These are phyloP conservation scores for Hypericum androsaemum DNA, from an alignment of 345 rosid species.

Conservation along the genomic window DNA sequence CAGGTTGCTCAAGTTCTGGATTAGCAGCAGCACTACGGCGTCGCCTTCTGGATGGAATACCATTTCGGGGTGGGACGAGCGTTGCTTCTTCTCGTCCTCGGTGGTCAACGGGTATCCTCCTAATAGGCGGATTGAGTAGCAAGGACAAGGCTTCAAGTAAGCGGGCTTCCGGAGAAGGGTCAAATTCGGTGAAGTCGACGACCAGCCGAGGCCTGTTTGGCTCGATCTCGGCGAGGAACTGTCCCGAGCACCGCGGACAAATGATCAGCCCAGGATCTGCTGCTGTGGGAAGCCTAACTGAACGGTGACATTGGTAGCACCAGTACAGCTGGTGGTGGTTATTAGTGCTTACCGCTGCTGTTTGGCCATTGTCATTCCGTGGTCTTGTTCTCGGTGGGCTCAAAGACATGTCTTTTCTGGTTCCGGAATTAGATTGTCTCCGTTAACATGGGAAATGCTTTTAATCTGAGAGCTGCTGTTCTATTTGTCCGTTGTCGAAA, in stretches of 20 bases:
- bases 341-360: constrained; percentile 7
- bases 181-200: constrained; percentile 45
- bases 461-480: too few species aligned
- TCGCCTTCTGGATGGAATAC: background rate
- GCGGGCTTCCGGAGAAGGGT: constrained; percentile 61
- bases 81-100: too few species aligned
- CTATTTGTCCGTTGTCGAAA: too few species aligned
- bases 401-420: constrained; percentile 26
- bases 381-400: constrained; percentile 30
- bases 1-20: background rate
- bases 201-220: constrained; percentile 33
- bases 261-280: constrained; percentile 29
- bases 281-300: constrained; percentile 37
- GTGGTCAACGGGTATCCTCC: constrained; percentile 2
- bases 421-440: too few species aligned
- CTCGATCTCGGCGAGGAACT: constrained; percentile 42
- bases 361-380: background rate
- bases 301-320: constrained; percentile 71
- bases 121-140: constrained; percentile 47
- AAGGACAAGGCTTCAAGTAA: constrained; percentile 62
- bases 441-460: too few species aligned
- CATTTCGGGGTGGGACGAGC: too few species aligned
- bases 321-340: constrained; percentile 38
- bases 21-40: background rate
- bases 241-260: constrained; percentile 58